phyloP scores from a whole-genome alignment of 2,329 filamentous ascomycete genomes.

The Aspergillus sojae region DNA sequence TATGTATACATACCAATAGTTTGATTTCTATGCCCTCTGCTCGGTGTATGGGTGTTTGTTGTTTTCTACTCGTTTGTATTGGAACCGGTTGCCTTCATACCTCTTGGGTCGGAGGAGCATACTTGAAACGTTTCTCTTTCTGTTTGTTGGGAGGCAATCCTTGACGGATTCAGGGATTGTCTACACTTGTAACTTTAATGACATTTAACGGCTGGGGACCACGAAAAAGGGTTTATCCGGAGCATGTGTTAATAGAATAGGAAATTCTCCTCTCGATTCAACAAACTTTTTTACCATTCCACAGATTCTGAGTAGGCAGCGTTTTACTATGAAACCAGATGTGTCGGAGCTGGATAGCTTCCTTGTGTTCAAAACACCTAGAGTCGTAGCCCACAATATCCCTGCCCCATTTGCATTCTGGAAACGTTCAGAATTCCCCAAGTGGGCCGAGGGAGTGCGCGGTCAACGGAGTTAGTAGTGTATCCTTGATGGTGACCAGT shows the following conservation, averaged over 20 bases:
- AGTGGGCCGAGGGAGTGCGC: not conserved
- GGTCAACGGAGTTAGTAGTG: not conserved
- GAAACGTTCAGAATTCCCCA: slow-evolving; percentile 1
- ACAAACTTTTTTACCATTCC: slow-evolving; percentile 12
- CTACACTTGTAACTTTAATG: slow-evolving; percentile 44
- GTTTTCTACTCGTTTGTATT: slow-evolving; percentile 23
- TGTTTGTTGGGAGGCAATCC: slow-evolving; percentile 18
- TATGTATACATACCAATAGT: slow-evolving; percentile 43
- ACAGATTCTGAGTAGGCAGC: not conserved
- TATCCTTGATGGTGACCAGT: not conserved
- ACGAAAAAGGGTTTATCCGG: slow-evolving; percentile 34
- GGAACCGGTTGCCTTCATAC: slow-evolving; percentile 29
- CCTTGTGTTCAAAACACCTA: not conserved
- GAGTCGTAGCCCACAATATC: not conserved
- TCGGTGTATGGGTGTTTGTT: slow-evolving; percentile 42
- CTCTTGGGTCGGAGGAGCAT: slow-evolving; percentile 24
- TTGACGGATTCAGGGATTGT: slow-evolving; percentile 32
- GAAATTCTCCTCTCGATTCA: slow-evolving; percentile 46
- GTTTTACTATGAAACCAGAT: slow-evolving; percentile 4
- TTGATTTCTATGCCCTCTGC: slow-evolving; percentile 27
- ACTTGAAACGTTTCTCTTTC: slow-evolving; percentile 18
- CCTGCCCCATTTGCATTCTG: not conserved
- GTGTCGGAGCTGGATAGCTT: not conserved
- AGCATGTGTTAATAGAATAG: slow-evolving; percentile 43
- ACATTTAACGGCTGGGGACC: slow-evolving; percentile 40